Conservation (phyloP, 306 rosid species). For the Casuarina equisetifolia region DNA sequence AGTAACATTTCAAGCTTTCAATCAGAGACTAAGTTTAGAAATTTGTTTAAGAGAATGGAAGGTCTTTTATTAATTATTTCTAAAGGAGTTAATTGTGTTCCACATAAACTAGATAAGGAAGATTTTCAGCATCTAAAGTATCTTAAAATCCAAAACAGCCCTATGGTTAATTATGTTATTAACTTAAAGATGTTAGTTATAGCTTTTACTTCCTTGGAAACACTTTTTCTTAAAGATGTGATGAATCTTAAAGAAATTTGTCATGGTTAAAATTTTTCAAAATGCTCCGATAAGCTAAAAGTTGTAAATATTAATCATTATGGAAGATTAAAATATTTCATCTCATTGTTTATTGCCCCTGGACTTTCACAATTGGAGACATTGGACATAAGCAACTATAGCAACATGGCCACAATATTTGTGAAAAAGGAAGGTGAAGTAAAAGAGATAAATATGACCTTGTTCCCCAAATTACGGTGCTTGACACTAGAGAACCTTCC, state of each 20-base stretch:
- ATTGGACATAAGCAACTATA: constrained; percentile 11
- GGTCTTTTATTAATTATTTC: neutral
- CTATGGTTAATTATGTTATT: neutral
- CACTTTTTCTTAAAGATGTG: neutral
- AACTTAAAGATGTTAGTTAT: neutral
- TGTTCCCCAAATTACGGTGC: neutral
- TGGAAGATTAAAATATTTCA: neutral
- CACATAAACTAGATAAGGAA: neutral
- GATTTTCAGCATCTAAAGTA: neutral
- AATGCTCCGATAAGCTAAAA: neutral
- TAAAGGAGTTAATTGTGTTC: neutral
- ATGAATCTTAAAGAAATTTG: neutral
- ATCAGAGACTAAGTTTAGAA: neutral
- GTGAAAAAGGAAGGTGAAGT: neutral
- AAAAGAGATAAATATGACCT: neutral
- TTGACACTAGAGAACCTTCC: neutral
- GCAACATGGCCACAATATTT: constrained; percentile 11
- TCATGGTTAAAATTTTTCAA: neutral
- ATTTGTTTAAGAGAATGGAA: neutral
- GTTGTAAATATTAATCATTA: neutral
- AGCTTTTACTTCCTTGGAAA: neutral
- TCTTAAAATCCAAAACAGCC: constrained; percentile 6
- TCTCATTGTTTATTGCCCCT: neutral
- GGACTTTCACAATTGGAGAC: constrained; percentile 1
- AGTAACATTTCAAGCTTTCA: neutral